Evolutionary conservation across 129 eudicot genomes (phyloP), one percentile per base, ranked within the genome.

Genomic region (Erigeron canadensis): DNA sequence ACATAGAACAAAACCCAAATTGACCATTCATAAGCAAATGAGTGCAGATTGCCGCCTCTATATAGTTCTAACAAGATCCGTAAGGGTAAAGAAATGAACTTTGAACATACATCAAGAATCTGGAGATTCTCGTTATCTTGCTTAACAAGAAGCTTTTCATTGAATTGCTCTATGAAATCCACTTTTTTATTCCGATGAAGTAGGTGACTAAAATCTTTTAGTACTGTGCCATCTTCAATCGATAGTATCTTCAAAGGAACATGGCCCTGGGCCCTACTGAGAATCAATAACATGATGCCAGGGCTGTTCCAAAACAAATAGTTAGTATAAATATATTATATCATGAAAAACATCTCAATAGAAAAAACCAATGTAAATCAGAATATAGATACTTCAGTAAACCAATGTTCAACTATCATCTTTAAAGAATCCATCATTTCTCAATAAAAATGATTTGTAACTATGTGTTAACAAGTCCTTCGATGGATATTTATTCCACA

Each of bases 71-170:
- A 62, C 10, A 5, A 17, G 9, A 73, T 47, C 10, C 47, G 48
- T 12, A 39, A 39, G 17, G 23, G 40, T 72, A 60, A 75, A 22
- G 18, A 18, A 18, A 61, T 43, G 44, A 71, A 42, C 11, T 64
- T 41, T 17, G 22, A 44, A 51, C 84, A 8, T 84, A 84, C 88
- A 70, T 84, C 88, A 64, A 73, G 83, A 68, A 84, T 84, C 64
- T 84, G 85, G 48, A 84, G 88, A 77, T 84, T 84, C 71, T 84
- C 88, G 2, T 80, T 77, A 17, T 84, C 88, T 77, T 84, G 88
- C 79, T 84, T 84, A 45, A 84, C 89, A 17, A 84, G 86, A 57
- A 84, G 89, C 84, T 84, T 84, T 76, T 80, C 87, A 42, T 84
- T 84, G 73, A 84, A 84, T 57, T 84, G 87, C 18, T 84, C 87